A percentile compares a stretch with the other conserved stretches of the same genome.
Conservation (phyloP, 352 stramenopile genomes). For the Pythium guiyangense region DNA sequence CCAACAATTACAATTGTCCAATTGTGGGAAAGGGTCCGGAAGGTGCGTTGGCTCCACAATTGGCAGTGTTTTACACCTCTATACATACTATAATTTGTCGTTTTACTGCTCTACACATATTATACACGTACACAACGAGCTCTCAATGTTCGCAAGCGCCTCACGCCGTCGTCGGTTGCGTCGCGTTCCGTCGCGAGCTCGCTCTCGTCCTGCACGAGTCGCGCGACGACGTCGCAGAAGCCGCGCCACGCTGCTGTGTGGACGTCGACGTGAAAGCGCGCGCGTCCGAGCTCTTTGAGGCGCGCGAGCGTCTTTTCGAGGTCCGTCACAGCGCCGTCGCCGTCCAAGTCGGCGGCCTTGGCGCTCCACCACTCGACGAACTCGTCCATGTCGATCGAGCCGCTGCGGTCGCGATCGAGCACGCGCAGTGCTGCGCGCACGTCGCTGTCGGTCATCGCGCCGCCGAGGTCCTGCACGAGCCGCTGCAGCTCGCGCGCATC, state of each 20-base stretch:
- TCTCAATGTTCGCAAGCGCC: not conserved
- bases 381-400: slow-evolving; percentile 49
- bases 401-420: slow-evolving; percentile 49
- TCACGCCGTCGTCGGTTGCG: slow-evolving; percentile 49
- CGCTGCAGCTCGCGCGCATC: slow-evolving; percentile 38
- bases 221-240: slow-evolving; percentile 31
- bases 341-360: slow-evolving; percentile 30
- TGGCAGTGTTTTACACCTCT: too few species aligned
- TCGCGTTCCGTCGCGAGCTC: slow-evolving; percentile 44
- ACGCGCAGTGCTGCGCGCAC: slow-evolving; percentile 31
- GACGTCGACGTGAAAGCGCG: slow-evolving; percentile 65
- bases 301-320: slow-evolving; percentile 45
- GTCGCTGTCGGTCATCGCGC: slow-evolving; percentile 45
- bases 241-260: slow-evolving; percentile 57
- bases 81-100: too few species aligned
- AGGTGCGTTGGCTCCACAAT: too few species aligned
- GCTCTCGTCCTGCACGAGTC: slow-evolving; percentile 30
- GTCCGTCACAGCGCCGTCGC: slow-evolving; percentile 31
- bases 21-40: too few species aligned
- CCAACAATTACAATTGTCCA: too few species aligned
- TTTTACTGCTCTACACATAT: too few species aligned
- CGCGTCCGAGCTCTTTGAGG: slow-evolving; percentile 45
- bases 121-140: not conserved
- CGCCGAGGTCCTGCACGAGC: slow-evolving; percentile 54
- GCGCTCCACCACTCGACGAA: slow-evolving; percentile 54